phyloP scores from a whole-genome alignment of 2,329 filamentous ascomycete genomes.

The Plenodomus lindquistii region DNA sequence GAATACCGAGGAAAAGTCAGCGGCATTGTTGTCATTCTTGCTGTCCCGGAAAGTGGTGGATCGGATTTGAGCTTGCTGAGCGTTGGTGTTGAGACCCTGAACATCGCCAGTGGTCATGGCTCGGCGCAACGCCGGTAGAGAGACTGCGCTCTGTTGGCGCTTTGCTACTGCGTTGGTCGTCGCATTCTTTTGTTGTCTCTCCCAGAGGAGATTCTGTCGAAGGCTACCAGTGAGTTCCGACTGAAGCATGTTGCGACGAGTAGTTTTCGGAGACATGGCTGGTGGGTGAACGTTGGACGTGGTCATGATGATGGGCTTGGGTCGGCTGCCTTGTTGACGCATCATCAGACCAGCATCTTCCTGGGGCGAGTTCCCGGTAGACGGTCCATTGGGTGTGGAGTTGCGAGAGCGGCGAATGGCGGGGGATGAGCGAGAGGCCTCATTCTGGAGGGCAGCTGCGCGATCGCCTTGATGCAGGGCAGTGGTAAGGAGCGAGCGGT shows the following conservation, averaged over 20 bases:
- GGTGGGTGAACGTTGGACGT: conserved; percentile 71
- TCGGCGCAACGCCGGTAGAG: conserved; percentile 37
- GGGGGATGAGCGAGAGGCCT: conserved; percentile 61
- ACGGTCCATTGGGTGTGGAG: conserved; percentile 70
- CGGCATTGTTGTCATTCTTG: conserved; percentile 64
- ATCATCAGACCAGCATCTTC: conserved; percentile 62
- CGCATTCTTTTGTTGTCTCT: conserved; percentile 90
- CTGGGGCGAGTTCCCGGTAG: conserved; percentile 62
- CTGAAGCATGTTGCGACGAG: conserved; percentile 90
- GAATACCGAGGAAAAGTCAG: conserved; percentile 71
- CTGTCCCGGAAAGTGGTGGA: conserved; percentile 61
- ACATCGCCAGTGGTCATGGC: conserved; percentile 72
- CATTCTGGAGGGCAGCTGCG: conserved; percentile 68
- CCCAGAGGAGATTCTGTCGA: conserved; percentile 88
- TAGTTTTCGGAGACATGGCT: conserved; percentile 87
- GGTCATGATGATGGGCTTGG: conserved; percentile 80
- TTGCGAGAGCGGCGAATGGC: conserved; percentile 63
- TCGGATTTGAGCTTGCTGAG: conserved; percentile 48
- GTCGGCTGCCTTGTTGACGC: conserved; percentile 62
- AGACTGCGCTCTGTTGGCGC: conserved; percentile 71
- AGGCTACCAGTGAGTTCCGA: conserved; percentile 94
- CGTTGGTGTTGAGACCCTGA: conserved; percentile 79
- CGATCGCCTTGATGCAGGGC: conserved; percentile 83
- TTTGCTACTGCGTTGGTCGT: conserved; percentile 88
- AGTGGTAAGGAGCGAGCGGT: conserved; percentile 85